Conservation (phyloP, 768 basidiomycete species). For the Strobilomyces confusus region DNA sequence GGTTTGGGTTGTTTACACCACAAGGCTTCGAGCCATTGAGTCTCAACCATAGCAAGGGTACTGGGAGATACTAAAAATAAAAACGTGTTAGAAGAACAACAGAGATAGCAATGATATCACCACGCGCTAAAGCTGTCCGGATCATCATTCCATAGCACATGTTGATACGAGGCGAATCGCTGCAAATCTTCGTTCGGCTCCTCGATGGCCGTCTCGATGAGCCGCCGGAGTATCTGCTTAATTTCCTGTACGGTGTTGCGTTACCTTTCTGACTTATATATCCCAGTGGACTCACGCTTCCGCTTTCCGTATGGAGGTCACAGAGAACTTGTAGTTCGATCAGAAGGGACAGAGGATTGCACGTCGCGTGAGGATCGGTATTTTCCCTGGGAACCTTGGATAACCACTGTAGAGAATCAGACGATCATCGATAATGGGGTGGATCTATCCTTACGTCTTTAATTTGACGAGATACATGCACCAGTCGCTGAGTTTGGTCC, state of each 20-base stretch:
- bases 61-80: slow-evolving; percentile 30
- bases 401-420: slow-evolving; percentile 17
- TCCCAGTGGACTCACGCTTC: slow-evolving; percentile 13
- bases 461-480: slow-evolving; percentile 18
- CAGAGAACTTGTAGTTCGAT: slow-evolving; percentile 24
- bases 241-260: slow-evolving; percentile 10
- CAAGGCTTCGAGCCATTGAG: slow-evolving; percentile 49
- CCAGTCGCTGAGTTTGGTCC: slow-evolving; percentile 5
- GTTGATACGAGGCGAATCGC: slow-evolving; percentile 51
- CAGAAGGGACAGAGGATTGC: slow-evolving; percentile 23
- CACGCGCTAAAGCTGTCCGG: slow-evolving; percentile 40
- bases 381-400: slow-evolving; percentile 5
- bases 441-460: slow-evolving; percentile 17
- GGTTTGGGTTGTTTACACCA: slow-evolving; percentile 34
- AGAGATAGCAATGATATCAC: neutral
- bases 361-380: neutral
- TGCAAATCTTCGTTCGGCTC: slow-evolving; percentile 35
- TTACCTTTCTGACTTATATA: neutral
- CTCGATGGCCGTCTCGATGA: slow-evolving; percentile 39
- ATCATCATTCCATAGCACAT: slow-evolving; percentile 48
- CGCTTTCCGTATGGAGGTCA: slow-evolving; percentile 6
- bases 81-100: neutral
- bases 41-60: slow-evolving; percentile 34
- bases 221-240: slow-evolving; percentile 26
- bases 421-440: neutral